A percentile compares a stretch with the other conserved stretches of the same genome.
Evolutionary conservation across 1,284 basidiomycete genomes (phyloP).

Genomic region (Apiotrichum montevideense): DNA sequence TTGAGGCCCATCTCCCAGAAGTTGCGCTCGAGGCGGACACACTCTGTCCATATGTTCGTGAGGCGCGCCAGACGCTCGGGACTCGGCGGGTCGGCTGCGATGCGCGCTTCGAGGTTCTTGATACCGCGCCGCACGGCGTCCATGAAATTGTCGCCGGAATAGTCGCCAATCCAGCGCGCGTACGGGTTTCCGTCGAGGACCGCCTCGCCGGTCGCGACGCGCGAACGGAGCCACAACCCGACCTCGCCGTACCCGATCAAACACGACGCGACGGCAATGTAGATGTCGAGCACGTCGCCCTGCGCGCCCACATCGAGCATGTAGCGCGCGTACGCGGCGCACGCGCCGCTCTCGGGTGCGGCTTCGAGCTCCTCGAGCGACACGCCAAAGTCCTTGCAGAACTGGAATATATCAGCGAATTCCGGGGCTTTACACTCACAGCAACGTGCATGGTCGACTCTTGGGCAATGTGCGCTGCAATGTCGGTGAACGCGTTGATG

Average conservation of each 20-base stretch:
- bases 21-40: slow-evolving; percentile 69
- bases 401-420: slow-evolving; percentile 35
- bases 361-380: slow-evolving; percentile 56
- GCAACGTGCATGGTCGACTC: slow-evolving; percentile 69
- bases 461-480: slow-evolving; percentile 59
- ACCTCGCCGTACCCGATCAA: slow-evolving; percentile 93
- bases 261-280: slow-evolving; percentile 79
- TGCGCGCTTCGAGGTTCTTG: slow-evolving; percentile 58
- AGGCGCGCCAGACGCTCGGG: slow-evolving; percentile 59
- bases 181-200: slow-evolving; percentile 65
- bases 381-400: slow-evolving; percentile 66
- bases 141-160: slow-evolving; percentile 66
- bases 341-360: slow-evolving; percentile 61
- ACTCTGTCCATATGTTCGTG: slow-evolving; percentile 67
- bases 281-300: slow-evolving; percentile 64
- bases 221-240: slow-evolving; percentile 67
- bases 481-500: slow-evolving; percentile 62
- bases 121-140: slow-evolving; percentile 64
- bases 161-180: slow-evolving; percentile 71
- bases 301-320: slow-evolving; percentile 69
- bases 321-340: slow-evolving; percentile 81
- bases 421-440: slow-evolving; percentile 22
- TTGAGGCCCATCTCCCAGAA: slow-evolving; percentile 69
- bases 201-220: slow-evolving; percentile 54
- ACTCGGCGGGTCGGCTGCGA: slow-evolving; percentile 62